Conservation (phyloP, 2,329 filamentous ascomycete genomes). For the Alternaria sp. region DNA sequence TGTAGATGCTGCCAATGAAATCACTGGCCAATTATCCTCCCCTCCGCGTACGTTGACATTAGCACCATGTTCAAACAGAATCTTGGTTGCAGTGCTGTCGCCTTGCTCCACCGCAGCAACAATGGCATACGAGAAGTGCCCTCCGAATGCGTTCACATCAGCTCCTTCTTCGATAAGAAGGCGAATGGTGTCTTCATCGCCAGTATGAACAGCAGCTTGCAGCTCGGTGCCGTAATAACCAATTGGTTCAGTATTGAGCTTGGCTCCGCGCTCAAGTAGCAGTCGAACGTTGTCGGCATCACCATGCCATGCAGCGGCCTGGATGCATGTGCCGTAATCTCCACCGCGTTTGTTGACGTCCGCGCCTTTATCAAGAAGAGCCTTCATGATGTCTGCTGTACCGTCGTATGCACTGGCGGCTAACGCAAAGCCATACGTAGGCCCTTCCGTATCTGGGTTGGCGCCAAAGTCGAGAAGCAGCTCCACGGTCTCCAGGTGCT, state of each 20-base stretch:
- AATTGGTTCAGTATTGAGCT: constrained; percentile 25
- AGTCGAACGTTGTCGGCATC: constrained; percentile 27
- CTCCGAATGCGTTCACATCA: constrained; percentile 26
- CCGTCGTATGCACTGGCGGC: constrained; percentile 29
- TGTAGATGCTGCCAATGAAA: constrained; percentile 21
- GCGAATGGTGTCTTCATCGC: constrained; percentile 20
- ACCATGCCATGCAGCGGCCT: constrained; percentile 22
- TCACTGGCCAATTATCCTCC: constrained; percentile 25
- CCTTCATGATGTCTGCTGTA: constrained; percentile 23
- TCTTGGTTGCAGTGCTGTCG: constrained; percentile 11
- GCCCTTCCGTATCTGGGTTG: constrained; percentile 26
- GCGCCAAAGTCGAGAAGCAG: constrained; percentile 28
- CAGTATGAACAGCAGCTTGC: constrained; percentile 26
- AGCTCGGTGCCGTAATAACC: constrained; percentile 28
- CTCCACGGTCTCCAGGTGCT: constrained; percentile 25
- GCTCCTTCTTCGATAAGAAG: constrained; percentile 27
- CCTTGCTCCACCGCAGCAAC: constrained; percentile 23
- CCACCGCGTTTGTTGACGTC: constrained; percentile 31
- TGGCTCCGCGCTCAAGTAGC: constrained; percentile 27
- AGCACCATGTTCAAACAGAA: constrained; percentile 27
- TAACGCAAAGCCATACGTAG: constrained; percentile 28
- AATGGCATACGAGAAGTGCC: constrained; percentile 23
- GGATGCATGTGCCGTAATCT: constrained; percentile 28
- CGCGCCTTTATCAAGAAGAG: constrained; percentile 24
- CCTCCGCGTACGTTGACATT: constrained; percentile 30